These are phyloP conservation scores for Backusella parvicylindrica DNA, from an alignment of 192 early-diverging fungal genomes.

Conservation along the genomic window DNA sequence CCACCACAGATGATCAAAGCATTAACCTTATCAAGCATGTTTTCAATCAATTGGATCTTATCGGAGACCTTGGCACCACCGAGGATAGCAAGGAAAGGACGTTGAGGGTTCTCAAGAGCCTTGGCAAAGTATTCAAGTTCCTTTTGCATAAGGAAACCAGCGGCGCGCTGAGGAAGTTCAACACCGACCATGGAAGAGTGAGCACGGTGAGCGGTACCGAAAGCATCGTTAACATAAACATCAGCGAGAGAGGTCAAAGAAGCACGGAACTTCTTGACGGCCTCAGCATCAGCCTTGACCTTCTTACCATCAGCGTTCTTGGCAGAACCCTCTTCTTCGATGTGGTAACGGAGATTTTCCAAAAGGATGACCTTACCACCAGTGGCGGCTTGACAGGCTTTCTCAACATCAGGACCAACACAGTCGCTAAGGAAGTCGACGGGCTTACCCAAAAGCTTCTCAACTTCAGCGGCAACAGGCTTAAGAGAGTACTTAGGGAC, in stretches of 20 bases:
- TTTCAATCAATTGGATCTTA: slow-evolving; percentile 98
- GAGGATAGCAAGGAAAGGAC: slow-evolving; percentile 94
- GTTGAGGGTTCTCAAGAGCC: slow-evolving; percentile 88
- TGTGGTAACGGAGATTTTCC: slow-evolving; percentile 98
- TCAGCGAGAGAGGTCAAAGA: slow-evolving; percentile 93
- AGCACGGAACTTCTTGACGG: slow-evolving; percentile 82
- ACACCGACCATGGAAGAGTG: slow-evolving; percentile 98
- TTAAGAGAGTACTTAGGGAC: slow-evolving; percentile 88
- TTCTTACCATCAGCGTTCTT: slow-evolving; percentile 90
- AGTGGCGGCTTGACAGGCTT: slow-evolving; percentile 63
- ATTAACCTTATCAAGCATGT: slow-evolving; percentile 94
- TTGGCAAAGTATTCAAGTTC: slow-evolving; percentile 99
- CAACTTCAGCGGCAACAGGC: slow-evolving; percentile 85
- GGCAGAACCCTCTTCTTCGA: slow-evolving; percentile 94
- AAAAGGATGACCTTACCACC: slow-evolving; percentile 84
- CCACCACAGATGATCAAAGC: slow-evolving; percentile 85
- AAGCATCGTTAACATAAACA: slow-evolving; percentile 98
- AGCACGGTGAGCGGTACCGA: slow-evolving; percentile 98
- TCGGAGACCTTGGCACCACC: slow-evolving; percentile 98
- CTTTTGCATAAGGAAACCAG: slow-evolving; percentile 98
- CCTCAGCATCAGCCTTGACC: slow-evolving; percentile 81
- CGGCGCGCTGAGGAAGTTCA: slow-evolving; percentile 82
- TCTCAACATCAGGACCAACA: slow-evolving; percentile 86
- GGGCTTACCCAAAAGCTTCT: slow-evolving; percentile 68
- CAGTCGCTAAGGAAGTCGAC: slow-evolving; percentile 94